Evolutionary conservation across 2,329 filamentous ascomycete species (phyloP), one percentile per base, ranked within the genome.

Genomic region (Talaromyces amestolkiae): DNA sequence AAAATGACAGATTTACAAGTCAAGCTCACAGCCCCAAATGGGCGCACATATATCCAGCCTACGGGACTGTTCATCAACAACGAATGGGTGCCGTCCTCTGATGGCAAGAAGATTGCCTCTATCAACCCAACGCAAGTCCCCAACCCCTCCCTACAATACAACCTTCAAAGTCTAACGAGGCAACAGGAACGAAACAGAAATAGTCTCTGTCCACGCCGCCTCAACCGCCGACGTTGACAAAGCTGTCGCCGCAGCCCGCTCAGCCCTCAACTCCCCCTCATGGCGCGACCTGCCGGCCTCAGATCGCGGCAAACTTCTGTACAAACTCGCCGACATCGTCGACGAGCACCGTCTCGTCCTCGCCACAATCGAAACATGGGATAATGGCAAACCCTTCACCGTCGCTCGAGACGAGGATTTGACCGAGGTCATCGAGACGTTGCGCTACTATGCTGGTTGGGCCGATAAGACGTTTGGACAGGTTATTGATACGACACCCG

Each of bases 401-500:
- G 85, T 88, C 15, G 85, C 89, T 0, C 78, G 88, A 13, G 82
- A 81, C 41, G 87, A 87, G 61, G 89, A 92, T 74, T 76, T 93
- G 9, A 80, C 74, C 0, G 87, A 88, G 70, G 83, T 89, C n/a
- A 80, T 88, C 61, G 78, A 76, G 9, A 83, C 83, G 0, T 78
- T 90, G 69, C 87, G 87, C 70, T 94, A 94, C 78, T 94, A 93
- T 72, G 91, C 87, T 49, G 91, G 91, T 63, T 93, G 86, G 75
- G 89, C 90, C 51, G 91, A 94, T 80, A 94, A 94, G 81, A 87
- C 91, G 67, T 87, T 89, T 67, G 91, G 91, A 31, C 86, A 91
- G 74, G 88, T 89, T 17, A 91, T 93, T 69, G 87, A 91, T 69
- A 89, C 89, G 11, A 87, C 85, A 1, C 84, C 86, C 0, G 78